Evolutionary conservation across 352 stramenopile genomes (phyloP).

Genomic region (Phytophthora pluvialis): DNA sequence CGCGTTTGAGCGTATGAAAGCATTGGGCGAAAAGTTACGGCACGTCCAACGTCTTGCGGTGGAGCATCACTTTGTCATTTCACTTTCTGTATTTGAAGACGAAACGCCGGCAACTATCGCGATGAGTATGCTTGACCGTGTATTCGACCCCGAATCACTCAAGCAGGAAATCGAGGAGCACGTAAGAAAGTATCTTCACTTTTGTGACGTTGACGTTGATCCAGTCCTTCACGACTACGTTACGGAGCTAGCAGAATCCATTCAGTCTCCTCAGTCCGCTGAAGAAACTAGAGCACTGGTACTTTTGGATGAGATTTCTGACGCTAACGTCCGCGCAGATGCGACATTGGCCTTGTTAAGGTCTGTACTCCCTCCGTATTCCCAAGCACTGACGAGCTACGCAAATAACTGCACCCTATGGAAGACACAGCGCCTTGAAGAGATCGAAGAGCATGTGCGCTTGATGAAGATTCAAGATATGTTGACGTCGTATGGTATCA

Average conservation of each 20-base stretch:
- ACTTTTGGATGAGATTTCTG: constrained; percentile 43
- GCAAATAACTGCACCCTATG: constrained; percentile 43
- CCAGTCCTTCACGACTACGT: constrained; percentile 57
- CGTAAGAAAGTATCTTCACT: constrained; percentile 52
- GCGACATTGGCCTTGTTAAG: constrained; percentile 45
- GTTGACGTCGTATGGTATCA: constrained; percentile 64
- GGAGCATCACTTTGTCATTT: constrained; percentile 65
- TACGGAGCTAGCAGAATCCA: constrained; percentile 46
- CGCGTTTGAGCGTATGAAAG: constrained; percentile 38
- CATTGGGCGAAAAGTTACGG: constrained; percentile 45
- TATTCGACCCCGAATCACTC: constrained; percentile 41
- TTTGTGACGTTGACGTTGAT: constrained; percentile 48
- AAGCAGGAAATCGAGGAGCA: constrained; percentile 48
- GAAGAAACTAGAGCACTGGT: constrained; percentile 41
- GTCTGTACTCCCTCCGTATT: constrained; percentile 65
- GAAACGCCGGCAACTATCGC: constrained; percentile 73
- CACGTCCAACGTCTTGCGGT: constrained; percentile 60
- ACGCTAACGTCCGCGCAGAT: constrained; percentile 36
- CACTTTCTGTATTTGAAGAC: constrained; percentile 54
- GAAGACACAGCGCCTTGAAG: constrained; percentile 53
- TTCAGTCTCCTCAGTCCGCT: constrained; percentile 25
- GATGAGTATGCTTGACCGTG: constrained; percentile 78
- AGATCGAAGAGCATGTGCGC: constrained; percentile 66
- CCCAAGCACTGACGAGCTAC: constrained; percentile 52
- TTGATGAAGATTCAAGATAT: constrained; percentile 86